Evolutionary conservation across 768 basidiomycete genomes (phyloP), one percentile per base, ranked within the genome.

Genomic region (Rickenella mellea): DNA sequence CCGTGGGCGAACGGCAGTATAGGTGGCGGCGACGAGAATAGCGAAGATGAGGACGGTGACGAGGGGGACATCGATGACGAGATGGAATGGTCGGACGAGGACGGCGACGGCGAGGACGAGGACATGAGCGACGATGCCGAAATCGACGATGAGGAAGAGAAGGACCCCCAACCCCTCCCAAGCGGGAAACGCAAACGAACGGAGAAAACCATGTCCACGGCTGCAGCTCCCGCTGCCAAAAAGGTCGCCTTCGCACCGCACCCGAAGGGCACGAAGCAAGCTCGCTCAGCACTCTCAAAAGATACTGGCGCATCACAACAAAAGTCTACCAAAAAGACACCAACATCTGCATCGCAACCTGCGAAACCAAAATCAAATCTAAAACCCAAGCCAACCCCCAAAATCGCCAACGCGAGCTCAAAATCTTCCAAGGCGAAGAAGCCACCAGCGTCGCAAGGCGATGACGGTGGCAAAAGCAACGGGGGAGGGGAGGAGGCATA

Each of bases 401-500:
- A n/a, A n/a, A n/a, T n/a, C n/a, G n/a, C n/a, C n/a, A n/a, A n/a
- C n/a, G n/a, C n/a, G n/a, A n/a, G n/a, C n/a, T n/a, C n/a, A n/a
- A n/a, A n/a, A n/a, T n/a, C 49, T 27, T 46, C 48, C 35, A 53
- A 44, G 26, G 43, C 39, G 40, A 56, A 55, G 42, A 49, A 40
- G 49, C 48, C 51, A 22, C 46, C 46, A 29, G 61, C 52, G 43
- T n/a, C n/a, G n/a, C n/a, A n/a, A n/a, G n/a, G n/a, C n/a, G n/a
- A 60, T 52, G 53, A 50, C 65, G 55, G 59, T 59, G 14, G 65
- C 67, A 10, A 69, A 68, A 40, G 56, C 59, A 19, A 52, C 64
- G n/a, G 46, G 55, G 35, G 58, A 61, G 43, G 53, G 21, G 63
- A 57, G 32, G 63, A 70, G 53, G 69, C 66, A 22, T 81, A 80